phyloP scores from a whole-genome alignment of 1,284 basidiomycete genomes.

The Boletus smithii region DNA sequence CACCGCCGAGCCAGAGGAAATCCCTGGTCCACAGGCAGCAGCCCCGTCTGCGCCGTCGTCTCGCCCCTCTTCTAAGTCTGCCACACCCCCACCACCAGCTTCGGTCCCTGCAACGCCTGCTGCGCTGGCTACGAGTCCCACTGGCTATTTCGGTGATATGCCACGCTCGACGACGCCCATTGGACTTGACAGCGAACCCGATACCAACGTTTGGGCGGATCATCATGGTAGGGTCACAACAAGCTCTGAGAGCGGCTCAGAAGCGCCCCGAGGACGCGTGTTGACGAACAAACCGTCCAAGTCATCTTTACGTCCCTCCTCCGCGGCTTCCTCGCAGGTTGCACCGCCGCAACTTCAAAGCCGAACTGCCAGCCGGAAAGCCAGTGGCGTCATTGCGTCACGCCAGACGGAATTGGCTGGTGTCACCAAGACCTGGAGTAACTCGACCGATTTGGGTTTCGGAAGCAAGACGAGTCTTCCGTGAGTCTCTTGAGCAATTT shows the following conservation, averaged over 20 bases:
- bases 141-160: constrained; percentile 28
- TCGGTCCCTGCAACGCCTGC: constrained; percentile 27
- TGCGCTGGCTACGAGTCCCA: constrained; percentile 1
- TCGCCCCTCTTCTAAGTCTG: constrained; percentile 17
- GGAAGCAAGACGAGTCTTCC: constrained; percentile 11
- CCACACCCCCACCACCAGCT: constrained; percentile 12
- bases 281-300: constrained; percentile 22
- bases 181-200: constrained; percentile 23
- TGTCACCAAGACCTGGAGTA: constrained; percentile 34
- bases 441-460: constrained; percentile 25
- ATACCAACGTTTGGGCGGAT: constrained; percentile 30
- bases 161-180: constrained; percentile 28
- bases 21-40: constrained; percentile 10
- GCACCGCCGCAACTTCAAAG: constrained; percentile 17
- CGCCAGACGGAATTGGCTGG: constrained; percentile 33
- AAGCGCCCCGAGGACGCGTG: constrained; percentile 17
- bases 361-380: constrained; percentile 22
- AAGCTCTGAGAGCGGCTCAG: constrained; percentile 22
- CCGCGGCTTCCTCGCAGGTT: constrained; percentile 26
- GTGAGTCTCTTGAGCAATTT: constrained; percentile 18
- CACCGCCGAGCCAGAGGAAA: constrained; percentile 32
- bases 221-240: constrained; percentile 6
- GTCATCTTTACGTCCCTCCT: constrained; percentile 25
- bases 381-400: constrained; percentile 23
- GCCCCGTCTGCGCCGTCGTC: constrained; percentile 14